phyloP scores from a whole-genome alignment of 73 alveolate genomes.

The Symbiodinium natans region DNA sequence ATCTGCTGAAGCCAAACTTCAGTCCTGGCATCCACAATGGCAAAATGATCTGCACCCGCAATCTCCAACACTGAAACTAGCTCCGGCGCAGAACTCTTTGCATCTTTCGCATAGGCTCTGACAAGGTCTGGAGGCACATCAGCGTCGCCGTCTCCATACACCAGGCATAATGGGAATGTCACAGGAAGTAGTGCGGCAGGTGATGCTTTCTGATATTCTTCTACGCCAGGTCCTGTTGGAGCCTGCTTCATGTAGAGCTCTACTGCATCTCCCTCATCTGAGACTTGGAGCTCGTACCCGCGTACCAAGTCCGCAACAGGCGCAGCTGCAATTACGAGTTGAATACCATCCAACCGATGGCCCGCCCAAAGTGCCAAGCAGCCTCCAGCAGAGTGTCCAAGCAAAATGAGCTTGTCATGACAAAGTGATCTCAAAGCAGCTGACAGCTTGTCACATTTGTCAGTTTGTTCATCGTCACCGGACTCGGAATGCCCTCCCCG shows the following conservation, averaged over 20 bases:
- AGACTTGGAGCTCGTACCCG: conserved; percentile 55
- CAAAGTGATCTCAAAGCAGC: background rate
- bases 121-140: conserved; percentile 65
- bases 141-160: conserved; percentile 33
- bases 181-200: conserved; percentile 43
- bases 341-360: background rate
- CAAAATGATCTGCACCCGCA: conserved; percentile 54
- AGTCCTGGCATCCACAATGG: conserved; percentile 42
- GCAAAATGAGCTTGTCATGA: conserved; percentile 21
- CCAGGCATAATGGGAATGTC: conserved; percentile 46
- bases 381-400: conserved; percentile 88
- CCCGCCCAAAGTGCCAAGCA: conserved; percentile 86
- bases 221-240: conserved; percentile 4
- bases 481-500: background rate
- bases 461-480: background rate
- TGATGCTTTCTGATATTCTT: conserved; percentile 47
- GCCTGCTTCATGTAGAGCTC: conserved; percentile 25
- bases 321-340: conserved; percentile 63
- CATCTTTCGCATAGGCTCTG: background rate
- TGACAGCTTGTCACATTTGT: background rate
- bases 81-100: background rate
- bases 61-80: conserved; percentile 24
- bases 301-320: conserved; percentile 79
- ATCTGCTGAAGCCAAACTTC: conserved; percentile 38
- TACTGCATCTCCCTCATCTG: conserved; percentile 54